phyloP scores from a whole-genome alignment of 768 basidiomycete species.

The Podaxis carcinomalis region DNA sequence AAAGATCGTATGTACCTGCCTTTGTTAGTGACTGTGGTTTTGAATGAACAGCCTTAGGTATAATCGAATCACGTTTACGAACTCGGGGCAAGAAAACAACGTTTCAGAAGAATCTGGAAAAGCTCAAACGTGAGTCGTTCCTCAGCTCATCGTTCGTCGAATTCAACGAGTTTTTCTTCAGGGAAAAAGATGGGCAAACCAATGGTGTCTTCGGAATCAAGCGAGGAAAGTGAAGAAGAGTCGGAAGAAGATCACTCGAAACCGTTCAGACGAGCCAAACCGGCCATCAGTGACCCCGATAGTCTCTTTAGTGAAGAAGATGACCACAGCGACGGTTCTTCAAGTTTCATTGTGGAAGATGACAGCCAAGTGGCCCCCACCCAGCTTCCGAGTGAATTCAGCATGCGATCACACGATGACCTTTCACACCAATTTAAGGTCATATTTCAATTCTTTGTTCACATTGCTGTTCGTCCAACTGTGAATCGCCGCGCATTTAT shows the following conservation, averaged over 20 bases:
- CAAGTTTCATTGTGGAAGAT: constrained; percentile 64
- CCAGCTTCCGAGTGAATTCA: constrained; percentile 72
- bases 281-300: constrained; percentile 27
- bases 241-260: constrained; percentile 23
- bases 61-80: constrained; percentile 63
- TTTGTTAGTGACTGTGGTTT: not conserved
- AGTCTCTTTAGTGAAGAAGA: constrained; percentile 35
- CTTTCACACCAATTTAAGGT: constrained; percentile 80
- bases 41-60: constrained; percentile 33
- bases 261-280: constrained; percentile 46
- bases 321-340: constrained; percentile 33
- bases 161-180: constrained; percentile 6
- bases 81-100: constrained; percentile 51
- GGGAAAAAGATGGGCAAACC: constrained; percentile 18
- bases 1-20: constrained; percentile 7
- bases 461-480: constrained; percentile 62
- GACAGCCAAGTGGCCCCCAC: constrained; percentile 36
- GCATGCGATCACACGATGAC: constrained; percentile 75
- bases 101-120: constrained; percentile 64
- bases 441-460: constrained; percentile 83
- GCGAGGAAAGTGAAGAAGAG: constrained; percentile 37
- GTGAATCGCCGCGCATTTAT: constrained; percentile 51
- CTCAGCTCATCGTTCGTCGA: not conserved
- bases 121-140: constrained; percentile 51
- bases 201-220: constrained; percentile 9